Conservation (phyloP, 2,329 filamentous ascomycete genomes). For the Aspergillus tanneri region DNA sequence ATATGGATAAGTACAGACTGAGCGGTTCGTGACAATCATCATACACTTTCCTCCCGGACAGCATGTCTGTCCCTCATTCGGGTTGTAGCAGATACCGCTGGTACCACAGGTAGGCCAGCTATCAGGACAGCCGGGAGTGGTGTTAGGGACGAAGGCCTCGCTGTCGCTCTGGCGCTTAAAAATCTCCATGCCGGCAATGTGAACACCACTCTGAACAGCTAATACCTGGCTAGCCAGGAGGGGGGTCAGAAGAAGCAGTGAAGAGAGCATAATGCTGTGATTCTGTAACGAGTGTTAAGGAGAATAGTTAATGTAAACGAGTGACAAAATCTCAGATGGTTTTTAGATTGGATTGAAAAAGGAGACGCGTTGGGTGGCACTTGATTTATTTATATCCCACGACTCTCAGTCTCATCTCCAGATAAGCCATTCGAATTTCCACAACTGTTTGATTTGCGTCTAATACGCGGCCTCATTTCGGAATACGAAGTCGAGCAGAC, state of each 20-base stretch:
- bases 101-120: conserved; percentile 16
- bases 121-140: conserved; percentile 12
- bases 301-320: not conserved
- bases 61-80: conserved; percentile 12
- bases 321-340: not conserved
- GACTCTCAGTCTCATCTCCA: not conserved
- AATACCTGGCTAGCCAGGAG: conserved; percentile 13
- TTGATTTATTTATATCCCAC: not conserved
- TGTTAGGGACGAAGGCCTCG: conserved; percentile 11
- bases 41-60: conserved; percentile 17
- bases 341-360: not conserved
- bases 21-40: not conserved
- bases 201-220: not conserved
- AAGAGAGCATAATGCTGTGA: conserved; percentile 7
- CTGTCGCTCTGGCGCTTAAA: conserved; percentile 10
- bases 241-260: conserved; percentile 8
- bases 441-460: not conserved
- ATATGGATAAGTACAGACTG: too few species aligned
- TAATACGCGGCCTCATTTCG: not conserved
- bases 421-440: not conserved
- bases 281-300: not conserved
- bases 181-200: not conserved
- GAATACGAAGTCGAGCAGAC: not conserved
- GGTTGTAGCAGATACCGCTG: conserved; percentile 17
- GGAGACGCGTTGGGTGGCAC: not conserved